Base-by-base conservation (phyloP, 73 alveolate genomes). In the Paramecium primaurelia region DNA sequence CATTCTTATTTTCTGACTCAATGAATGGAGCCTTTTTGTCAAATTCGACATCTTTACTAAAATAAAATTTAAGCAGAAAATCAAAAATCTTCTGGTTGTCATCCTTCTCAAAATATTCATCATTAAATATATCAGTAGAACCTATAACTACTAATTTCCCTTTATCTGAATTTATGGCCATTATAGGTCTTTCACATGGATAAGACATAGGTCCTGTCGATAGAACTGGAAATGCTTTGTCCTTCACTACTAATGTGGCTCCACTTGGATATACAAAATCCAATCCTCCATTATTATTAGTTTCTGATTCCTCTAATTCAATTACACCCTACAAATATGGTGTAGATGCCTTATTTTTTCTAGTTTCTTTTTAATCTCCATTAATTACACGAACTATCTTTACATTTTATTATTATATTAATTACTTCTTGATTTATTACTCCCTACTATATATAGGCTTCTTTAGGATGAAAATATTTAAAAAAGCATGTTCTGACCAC, bases 231-330 rank as follows among this genome's bases (percentile, higher is more conserved):
- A 94, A 73, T n/a, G 98, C 96, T 0, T 99, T 99, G 77, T 94
- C 92, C 84, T 96, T 90, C 28, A 98, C 98, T 73, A 96, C 96
- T 22, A 98, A 84, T 12, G 99, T 94, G 32, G 99, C 98, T 28
- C 99, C 99, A 93, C 96, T 98, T 1, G 99, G 99, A 96, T 95
- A 98, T 11, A 98, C 98, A 36, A 98, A 97, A 64, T 97, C 96
- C 77, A 98, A 89, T 12, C 99, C 98, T 64, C 85, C 98, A 96
- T 60, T 97, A 90, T 77, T 97, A 94, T 92, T 97, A 91, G 84
- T 97, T 77, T 96, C 95, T 92, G 73, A 80, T 75, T 92, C 93
- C 26, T 80, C 85, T 20, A 71, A 77, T 45, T 87, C 95, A 14
- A 92, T 69, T 22, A 84, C 96, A 73, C 93, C 92, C 4, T 88